Base-by-base conservation (phyloP, 1,284 basidiomycete species). In the Gyrodon tennesseensis region DNA sequence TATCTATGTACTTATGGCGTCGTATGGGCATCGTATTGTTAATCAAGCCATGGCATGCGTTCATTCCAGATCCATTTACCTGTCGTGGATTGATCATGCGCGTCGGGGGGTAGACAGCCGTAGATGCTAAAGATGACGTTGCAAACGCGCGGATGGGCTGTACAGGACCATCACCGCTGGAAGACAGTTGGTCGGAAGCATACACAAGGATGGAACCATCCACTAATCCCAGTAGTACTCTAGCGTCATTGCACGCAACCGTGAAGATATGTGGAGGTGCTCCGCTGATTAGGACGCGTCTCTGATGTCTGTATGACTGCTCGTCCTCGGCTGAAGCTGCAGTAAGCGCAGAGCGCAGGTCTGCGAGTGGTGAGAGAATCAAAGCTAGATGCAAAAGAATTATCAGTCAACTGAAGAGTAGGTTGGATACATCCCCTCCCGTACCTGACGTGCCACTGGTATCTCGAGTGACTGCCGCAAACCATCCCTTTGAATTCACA, bases 401-500 rank as follows among this genome's bases (percentile, higher is more conserved):
- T 8, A n/a, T 62, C 4, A 15, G 11, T 59, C 15, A 55, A 56
- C 27, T 7, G 7, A 57, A 64, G 25, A 61, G 27, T 15, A 29
- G 3, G 27, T 48, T 40, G 31, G 57, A 51, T 29, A 29, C 3
- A 41, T 64, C 23, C n/a, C 25, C 75, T n/a, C n/a, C n/a, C 83
- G 68, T 75, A 83, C 81, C 75, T 69, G 72, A 62, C 56, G 77
- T 70, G 60, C 75, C 71, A 59, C 75, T 76, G 60, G 75, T 71
- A 54, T 75, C 77, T 31, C 77, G 78, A 56, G 74, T 79, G 15
- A 84, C 81, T 52, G 88, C 87, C 55, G 83, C 86, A 76, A 91
- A 91, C 84, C 84, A 90, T 43, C 84, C 86, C 66, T 78, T 82
- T 19, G 78, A 75, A 71, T 87, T 89, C 4, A 86, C 81, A 7